phyloP scores from a whole-genome alignment of 1,284 basidiomycete species.

The Melanopsichium pennsylvanicum region DNA sequence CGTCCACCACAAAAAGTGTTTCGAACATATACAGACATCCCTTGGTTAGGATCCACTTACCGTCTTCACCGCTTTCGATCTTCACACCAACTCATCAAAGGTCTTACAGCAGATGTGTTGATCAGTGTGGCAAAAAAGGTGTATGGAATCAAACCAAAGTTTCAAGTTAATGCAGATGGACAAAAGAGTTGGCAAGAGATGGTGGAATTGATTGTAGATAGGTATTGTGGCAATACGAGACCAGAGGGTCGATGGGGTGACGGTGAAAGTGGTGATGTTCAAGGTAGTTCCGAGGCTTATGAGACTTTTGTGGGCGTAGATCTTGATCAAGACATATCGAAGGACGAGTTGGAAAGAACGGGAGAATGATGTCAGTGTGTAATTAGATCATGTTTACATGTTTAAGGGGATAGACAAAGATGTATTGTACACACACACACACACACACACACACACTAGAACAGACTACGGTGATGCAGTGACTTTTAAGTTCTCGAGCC shows the following conservation, averaged over 20 bases:
- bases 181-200: constrained; percentile 40
- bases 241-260: constrained; percentile 46
- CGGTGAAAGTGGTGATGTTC: constrained; percentile 44
- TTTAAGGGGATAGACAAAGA: too few species aligned
- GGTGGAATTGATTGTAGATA: constrained; percentile 33
- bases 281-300: constrained; percentile 37
- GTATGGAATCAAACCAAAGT: constrained; percentile 15
- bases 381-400: too few species aligned
- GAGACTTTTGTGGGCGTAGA: constrained; percentile 33
- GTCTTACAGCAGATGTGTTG: constrained; percentile 45
- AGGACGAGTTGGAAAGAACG: not conserved
- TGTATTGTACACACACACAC: too few species aligned
- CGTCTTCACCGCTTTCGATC: constrained; percentile 43
- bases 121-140: constrained; percentile 26
- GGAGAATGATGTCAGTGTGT: too few species aligned
- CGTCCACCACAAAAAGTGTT: constrained; percentile 35
- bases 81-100: constrained; percentile 42
- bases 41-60: constrained; percentile 34
- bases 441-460: too few species aligned
- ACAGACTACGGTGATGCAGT: too few species aligned
- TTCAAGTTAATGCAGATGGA: constrained; percentile 8
- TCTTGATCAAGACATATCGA: constrained; percentile 2
- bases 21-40: constrained; percentile 48
- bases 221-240: constrained; percentile 15
- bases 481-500: too few species aligned